Conservation (phyloP, 805 yeast genomes). For the Candida odintsovae region DNA sequence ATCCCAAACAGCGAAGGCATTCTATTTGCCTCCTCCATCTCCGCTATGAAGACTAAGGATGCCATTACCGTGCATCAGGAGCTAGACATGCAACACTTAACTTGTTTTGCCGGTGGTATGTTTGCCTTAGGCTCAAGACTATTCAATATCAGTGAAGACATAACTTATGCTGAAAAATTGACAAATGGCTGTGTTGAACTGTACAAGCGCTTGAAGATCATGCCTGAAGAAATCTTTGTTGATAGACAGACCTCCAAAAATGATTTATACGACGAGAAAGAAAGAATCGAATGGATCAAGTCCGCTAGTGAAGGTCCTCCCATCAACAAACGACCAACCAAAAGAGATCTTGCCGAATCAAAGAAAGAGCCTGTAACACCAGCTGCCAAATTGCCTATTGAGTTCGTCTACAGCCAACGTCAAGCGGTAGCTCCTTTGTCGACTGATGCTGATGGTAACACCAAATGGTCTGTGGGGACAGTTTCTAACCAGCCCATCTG, state of each 20-base stretch:
- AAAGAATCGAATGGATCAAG: conserved; percentile 6
- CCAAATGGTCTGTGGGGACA: conserved; percentile 7
- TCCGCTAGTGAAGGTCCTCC: neutral
- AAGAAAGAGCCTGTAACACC: neutral
- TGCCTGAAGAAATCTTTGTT: conserved; percentile 38
- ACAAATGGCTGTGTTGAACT: conserved; percentile 46
- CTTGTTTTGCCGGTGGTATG: conserved; percentile 53
- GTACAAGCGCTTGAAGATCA: conserved; percentile 33
- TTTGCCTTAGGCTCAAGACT: conserved; percentile 41
- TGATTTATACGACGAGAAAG: conserved; percentile 20
- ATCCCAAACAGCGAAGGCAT: conserved; percentile 35
- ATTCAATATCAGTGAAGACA: conserved; percentile 30
- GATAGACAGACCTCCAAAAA: conserved; percentile 18
- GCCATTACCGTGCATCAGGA: conserved; percentile 18
- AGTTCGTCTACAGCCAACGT: neutral
- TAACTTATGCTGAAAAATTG: conserved; percentile 35
- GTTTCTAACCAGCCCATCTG: conserved; percentile 24
- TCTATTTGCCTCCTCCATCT: conserved; percentile 23
- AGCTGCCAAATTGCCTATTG: neutral
- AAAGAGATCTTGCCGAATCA: neutral
- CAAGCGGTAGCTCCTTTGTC: conserved; percentile 2
- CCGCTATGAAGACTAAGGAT: conserved; percentile 19
- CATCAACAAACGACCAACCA: neutral
- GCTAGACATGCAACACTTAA: conserved; percentile 39
- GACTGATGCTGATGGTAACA: conserved; percentile 5